Evolutionary conservation across 768 basidiomycete genomes (phyloP).

Genomic region (Phylloporus sp.): DNA sequence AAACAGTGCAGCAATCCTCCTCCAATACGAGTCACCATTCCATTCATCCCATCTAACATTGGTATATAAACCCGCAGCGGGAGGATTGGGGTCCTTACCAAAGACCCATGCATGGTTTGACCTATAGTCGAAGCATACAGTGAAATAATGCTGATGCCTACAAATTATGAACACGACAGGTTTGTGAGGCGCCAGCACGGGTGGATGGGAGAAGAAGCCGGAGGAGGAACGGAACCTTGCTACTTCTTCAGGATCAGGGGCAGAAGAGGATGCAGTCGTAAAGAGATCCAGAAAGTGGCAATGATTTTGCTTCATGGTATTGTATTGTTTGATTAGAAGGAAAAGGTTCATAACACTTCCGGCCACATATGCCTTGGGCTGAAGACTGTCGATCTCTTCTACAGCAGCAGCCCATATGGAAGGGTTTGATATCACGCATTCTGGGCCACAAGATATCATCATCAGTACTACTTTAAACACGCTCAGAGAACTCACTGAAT

Average conservation of each 20-base stretch:
- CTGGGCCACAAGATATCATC: not conserved
- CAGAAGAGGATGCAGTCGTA: not conserved
- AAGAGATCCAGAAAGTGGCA: conserved; percentile 6
- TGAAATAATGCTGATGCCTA: conserved; percentile 7
- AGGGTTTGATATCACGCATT: not conserved
- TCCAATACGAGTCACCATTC: not conserved
- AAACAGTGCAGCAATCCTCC: not conserved
- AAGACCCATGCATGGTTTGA: conserved; percentile 4
- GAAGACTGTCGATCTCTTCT: conserved; percentile 4
- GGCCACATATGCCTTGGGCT: not conserved
- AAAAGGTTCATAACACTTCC: conserved; percentile 8
- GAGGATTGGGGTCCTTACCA: not conserved
- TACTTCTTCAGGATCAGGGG: not conserved
- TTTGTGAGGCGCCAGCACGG: not conserved
- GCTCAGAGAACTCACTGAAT: not conserved
- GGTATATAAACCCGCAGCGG: not conserved
- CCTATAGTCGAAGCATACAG: conserved; percentile 3
- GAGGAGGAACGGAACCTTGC: not conserved
- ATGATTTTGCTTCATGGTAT: not conserved
- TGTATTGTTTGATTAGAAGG: not conserved
- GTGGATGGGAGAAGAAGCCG: not conserved
- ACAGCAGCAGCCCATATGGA: conserved; percentile 6
- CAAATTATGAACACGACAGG: conserved; percentile 5
- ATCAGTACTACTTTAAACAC: not conserved
- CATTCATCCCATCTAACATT: not conserved